Evolutionary conservation across 352 stramenopile species (phyloP).

Genomic region (Globisporangium spinosum): DNA sequence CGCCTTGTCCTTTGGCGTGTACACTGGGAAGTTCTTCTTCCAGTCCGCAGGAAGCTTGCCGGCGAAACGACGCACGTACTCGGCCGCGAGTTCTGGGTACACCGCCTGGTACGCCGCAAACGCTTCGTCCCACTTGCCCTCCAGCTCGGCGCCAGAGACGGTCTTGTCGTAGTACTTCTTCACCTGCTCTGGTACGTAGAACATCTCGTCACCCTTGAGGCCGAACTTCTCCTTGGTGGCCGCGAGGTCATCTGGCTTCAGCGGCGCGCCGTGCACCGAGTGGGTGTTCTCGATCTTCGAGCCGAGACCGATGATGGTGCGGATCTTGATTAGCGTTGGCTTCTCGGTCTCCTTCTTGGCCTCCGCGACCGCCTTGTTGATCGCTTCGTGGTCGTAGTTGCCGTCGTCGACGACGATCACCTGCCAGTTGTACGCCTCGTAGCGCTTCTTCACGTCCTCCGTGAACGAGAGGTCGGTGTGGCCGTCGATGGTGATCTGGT

Average conservation of each 20-base stretch:
- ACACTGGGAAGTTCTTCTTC: slow-evolving; percentile 92
- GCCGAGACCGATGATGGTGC: slow-evolving; percentile 95
- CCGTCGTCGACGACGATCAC: slow-evolving; percentile 93
- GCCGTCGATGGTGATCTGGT: slow-evolving; percentile 99
- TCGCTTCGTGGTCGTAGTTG: slow-evolving; percentile 90
- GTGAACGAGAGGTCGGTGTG: slow-evolving; percentile 95
- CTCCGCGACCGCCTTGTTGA: slow-evolving; percentile 91
- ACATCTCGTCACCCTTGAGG: slow-evolving; percentile 90
- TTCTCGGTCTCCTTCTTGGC: slow-evolving; percentile 94
- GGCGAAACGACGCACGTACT: slow-evolving; percentile 93
- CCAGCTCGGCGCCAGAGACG: slow-evolving; percentile 55
- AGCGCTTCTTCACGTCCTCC: slow-evolving; percentile 97
- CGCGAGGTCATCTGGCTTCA: slow-evolving; percentile 93
- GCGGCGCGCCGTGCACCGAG: slow-evolving; percentile 93
- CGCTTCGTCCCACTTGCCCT: slow-evolving; percentile 89
- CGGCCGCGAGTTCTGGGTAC: slow-evolving; percentile 91
- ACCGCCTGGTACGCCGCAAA: slow-evolving; percentile 90
- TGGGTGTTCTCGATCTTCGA: slow-evolving; percentile 92
- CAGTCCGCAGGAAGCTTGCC: slow-evolving; percentile 90
- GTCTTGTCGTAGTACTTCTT: slow-evolving; percentile 90
- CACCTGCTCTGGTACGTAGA: slow-evolving; percentile 93
- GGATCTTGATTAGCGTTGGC: slow-evolving; percentile 98
- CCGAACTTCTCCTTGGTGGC: slow-evolving; percentile 91
- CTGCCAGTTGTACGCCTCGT: slow-evolving; percentile 98
- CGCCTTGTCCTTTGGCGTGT: slow-evolving; percentile 81